Conservation (phyloP, 495 filamentous ascomycete genomes). For the Podospora pseudoanserina region DNA sequence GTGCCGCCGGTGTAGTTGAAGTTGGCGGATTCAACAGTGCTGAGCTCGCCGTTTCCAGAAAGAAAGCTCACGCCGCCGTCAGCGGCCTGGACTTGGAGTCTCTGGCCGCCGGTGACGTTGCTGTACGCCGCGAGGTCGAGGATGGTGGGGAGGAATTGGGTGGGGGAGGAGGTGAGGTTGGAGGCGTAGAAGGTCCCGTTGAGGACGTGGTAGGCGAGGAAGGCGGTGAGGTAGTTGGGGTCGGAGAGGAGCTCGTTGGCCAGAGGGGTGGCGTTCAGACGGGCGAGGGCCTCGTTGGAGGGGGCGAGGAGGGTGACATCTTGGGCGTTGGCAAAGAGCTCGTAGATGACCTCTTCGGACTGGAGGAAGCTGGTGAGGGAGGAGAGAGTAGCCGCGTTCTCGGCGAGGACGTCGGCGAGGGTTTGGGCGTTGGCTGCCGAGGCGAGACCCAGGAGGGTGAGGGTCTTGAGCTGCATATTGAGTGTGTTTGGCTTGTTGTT, state of each 20-base stretch:
- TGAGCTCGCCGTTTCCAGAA: slow-evolving; percentile 36
- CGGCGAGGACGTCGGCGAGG: slow-evolving; percentile 36
- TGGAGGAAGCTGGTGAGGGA: slow-evolving; percentile 45
- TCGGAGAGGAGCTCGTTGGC: slow-evolving; percentile 31
- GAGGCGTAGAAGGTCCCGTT: slow-evolving; percentile 49
- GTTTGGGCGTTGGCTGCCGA: slow-evolving; percentile 31
- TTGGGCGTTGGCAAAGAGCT: slow-evolving; percentile 37
- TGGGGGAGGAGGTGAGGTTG: slow-evolving; percentile 32
- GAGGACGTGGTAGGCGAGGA: slow-evolving; percentile 65
- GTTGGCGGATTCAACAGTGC: slow-evolving; percentile 42
- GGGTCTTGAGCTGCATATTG: slow-evolving; percentile 38
- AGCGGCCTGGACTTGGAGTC: slow-evolving; percentile 30
- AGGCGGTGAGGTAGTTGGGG: slow-evolving; percentile 40
- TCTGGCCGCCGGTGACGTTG: slow-evolving; percentile 43
- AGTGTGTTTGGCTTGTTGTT: neutral
- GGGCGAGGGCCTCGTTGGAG: slow-evolving; percentile 53
- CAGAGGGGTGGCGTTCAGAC: slow-evolving; percentile 33
- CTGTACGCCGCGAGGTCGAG: slow-evolving; percentile 49
- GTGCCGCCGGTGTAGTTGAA: slow-evolving; percentile 60
- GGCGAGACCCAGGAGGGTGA: slow-evolving; percentile 28
- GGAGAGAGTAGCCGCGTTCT: slow-evolving; percentile 39
- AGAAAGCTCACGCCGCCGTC: slow-evolving; percentile 37
- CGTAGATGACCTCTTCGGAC: slow-evolving; percentile 37
- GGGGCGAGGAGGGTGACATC: slow-evolving; percentile 67
- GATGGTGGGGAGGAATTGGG: slow-evolving; percentile 46